Evolutionary conservation across 2,329 filamentous ascomycete genomes (phyloP), one percentile per base, ranked within the genome.

Genomic region (Colletotrichum destructivum): DNA sequence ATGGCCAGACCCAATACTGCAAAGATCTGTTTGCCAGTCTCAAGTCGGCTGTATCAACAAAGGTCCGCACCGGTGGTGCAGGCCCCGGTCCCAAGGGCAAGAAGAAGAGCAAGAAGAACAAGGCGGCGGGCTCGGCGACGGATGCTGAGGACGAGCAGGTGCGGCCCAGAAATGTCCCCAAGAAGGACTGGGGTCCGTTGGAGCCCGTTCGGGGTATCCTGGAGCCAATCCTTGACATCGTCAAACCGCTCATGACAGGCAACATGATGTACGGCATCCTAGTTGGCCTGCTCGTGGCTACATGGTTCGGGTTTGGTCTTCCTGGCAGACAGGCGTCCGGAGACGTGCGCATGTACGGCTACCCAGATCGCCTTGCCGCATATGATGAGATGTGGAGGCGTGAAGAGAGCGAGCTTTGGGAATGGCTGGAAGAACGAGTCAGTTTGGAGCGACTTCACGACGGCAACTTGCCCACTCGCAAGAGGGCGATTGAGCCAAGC

Each of bases 371-470:
- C 7, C 83, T 95, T 18, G 91, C 92, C 2, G 94, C 94, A 0
- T 98, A 98, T 79, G 95, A 98, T 75, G 94, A 98, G 82, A 93
- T 98, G 78, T 99, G 96, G 95, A 88, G 91, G 46, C 87, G 90
- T 51, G 94, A 98, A 80, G 95, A 98, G 79, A 94, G 90, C 75
- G 94, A 96, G 76, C 84, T 98, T 12, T 98, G 95, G 95, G 92
- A 94, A 69, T 98, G 95, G 95, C 84, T 98, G 5, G 95, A 98
- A 80, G 94, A 97, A 76, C 88, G 95, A 21, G 91, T 94, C 2
- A 93, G 94, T 2, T 84, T 96, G 79, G 92, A 94, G 67, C 85
- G 84, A 70, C 82, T 88, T 74, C 82, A 80, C 75, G 86, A 84
- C 66, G 82, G 76, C 62, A 78, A 71, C 55, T 74, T 78, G 42